phyloP scores from a whole-genome alignment of 2,329 filamentous ascomycete species.

The Aspergillus tubingensis region DNA sequence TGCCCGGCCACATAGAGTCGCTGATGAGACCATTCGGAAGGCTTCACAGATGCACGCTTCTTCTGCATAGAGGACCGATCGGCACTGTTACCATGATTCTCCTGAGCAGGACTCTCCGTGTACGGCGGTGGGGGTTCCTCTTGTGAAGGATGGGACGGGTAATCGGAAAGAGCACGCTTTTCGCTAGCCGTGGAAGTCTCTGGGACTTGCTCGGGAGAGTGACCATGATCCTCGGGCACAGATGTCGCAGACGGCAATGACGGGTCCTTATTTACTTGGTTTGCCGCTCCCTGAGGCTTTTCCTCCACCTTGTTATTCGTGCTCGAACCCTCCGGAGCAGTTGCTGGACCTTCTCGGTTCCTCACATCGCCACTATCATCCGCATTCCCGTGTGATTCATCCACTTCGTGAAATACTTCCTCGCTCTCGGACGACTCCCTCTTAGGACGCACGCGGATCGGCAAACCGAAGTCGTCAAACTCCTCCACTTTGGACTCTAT shows the following conservation, averaged over 20 bases:
- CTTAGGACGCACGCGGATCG: constrained; percentile 32
- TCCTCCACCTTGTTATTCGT: not conserved
- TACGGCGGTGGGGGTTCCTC: constrained; percentile 19
- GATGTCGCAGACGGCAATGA: constrained; percentile 6
- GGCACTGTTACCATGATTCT: constrained; percentile 7
- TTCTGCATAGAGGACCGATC: constrained; percentile 20
- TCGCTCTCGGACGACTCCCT: constrained; percentile 19
- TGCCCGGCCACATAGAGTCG: constrained; percentile 59
- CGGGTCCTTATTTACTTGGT: constrained; percentile 9
- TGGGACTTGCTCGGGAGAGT: not conserved
- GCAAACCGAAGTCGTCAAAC: constrained; percentile 44
- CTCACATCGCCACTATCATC: not conserved
- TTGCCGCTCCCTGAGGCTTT: not conserved
- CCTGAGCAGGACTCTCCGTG: constrained; percentile 16
- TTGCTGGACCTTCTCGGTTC: not conserved
- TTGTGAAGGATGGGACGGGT: not conserved
- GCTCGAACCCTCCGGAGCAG: not conserved
- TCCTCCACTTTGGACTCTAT: constrained; percentile 22
- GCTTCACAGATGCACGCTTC: constrained; percentile 32
- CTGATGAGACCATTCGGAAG: constrained; percentile 93
- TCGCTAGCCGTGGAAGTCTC: constrained; percentile 1
- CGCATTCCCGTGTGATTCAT: constrained; percentile 8
- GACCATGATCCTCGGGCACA: not conserved
- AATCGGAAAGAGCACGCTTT: constrained; percentile 5
- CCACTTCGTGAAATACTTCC: constrained; percentile 25